Evolutionary conservation across 2,329 filamentous ascomycete genomes (phyloP).

Genomic region (Sclerotinia minor): DNA sequence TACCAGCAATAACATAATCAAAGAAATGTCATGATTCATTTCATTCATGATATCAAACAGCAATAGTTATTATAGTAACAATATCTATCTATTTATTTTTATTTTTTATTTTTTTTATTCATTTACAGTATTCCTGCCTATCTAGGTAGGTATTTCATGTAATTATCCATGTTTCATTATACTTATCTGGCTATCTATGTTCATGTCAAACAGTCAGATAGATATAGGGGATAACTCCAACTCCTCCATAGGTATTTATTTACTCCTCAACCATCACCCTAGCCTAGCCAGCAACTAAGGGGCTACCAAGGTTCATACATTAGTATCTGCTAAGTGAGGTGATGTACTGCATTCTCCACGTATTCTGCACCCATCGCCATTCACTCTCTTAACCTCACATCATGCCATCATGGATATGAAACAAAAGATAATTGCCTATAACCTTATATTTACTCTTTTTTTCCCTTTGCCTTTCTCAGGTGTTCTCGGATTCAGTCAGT

Average conservation of each 20-base stretch:
- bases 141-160: neutral
- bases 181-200: neutral
- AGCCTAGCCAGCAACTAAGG: constrained; percentile 12
- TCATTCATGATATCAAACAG: neutral
- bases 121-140: neutral
- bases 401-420: neutral
- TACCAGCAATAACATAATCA: neutral
- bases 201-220: neutral
- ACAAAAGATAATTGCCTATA: neutral
- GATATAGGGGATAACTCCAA: neutral
- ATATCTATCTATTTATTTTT: neutral
- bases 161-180: neutral
- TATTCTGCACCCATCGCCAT: neutral
- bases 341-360: constrained; percentile 9
- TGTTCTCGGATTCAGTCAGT: neutral
- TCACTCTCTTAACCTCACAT: neutral
- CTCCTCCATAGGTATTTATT: neutral
- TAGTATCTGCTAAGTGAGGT: constrained; percentile 10
- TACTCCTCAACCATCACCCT: neutral
- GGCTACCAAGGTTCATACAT: constrained; percentile 15
- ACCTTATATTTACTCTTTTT: neutral
- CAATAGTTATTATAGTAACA: too few species aligned
- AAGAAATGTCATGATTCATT: neutral
- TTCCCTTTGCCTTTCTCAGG: neutral
- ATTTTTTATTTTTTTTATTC: too few species aligned